A percentile compares a stretch with the other conserved stretches of the same genome.
Conservation (phyloP, 371 early-diverging fungal genomes). For the Circinella minor region DNA sequence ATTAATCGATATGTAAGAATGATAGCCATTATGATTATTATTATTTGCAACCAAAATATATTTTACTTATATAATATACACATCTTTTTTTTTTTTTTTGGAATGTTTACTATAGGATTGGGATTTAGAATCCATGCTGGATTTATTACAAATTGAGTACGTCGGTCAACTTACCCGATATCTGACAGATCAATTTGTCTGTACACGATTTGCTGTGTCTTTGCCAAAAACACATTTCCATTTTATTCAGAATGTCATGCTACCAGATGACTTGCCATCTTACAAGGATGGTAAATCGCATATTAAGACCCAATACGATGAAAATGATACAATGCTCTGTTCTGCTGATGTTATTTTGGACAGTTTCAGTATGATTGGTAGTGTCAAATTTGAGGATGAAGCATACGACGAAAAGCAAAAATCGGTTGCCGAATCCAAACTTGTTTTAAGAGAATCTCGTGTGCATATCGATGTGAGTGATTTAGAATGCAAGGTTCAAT, state of each 20-base stretch:
- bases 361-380: slow-evolving; percentile 57
- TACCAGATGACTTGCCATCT: slow-evolving; percentile 71
- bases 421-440: slow-evolving; percentile 55
- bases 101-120: slow-evolving; percentile 50
- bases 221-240: slow-evolving; percentile 70
- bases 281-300: slow-evolving; percentile 57
- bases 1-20: slow-evolving; percentile 65
- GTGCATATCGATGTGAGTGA: slow-evolving; percentile 60
- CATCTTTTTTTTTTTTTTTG: too few species aligned
- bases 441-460: slow-evolving; percentile 63
- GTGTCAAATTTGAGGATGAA: slow-evolving; percentile 64
- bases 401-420: slow-evolving; percentile 58
- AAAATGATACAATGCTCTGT: slow-evolving; percentile 68
- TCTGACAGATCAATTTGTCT: slow-evolving; percentile 56
- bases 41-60: neutral
- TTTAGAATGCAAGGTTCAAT: slow-evolving; percentile 60
- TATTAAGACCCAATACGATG: slow-evolving; percentile 67
- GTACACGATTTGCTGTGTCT: slow-evolving; percentile 60
- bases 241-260: slow-evolving; percentile 79
- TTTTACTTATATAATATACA: too few species aligned
- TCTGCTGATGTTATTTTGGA: slow-evolving; percentile 70
- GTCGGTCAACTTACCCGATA: slow-evolving; percentile 63
- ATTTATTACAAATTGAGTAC: slow-evolving; percentile 71
- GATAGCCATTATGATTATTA: neutral
- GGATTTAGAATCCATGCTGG: slow-evolving; percentile 74